These are phyloP conservation scores for Dendrobium chrysotoxum DNA, from an alignment of 106 monocot genomes.

Conservation along the genomic window DNA sequence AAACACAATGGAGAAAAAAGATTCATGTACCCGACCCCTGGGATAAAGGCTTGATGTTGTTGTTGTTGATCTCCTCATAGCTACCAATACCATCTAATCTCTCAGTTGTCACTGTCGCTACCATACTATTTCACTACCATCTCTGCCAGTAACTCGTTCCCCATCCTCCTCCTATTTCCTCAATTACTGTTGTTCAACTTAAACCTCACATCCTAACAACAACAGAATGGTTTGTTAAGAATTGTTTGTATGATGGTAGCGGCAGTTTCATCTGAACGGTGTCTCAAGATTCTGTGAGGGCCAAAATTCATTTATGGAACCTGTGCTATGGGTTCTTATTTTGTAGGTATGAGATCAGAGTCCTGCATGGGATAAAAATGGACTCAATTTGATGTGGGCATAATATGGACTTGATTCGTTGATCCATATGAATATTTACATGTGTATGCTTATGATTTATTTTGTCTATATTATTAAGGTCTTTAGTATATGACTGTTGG, in stretches of 20 bases:
- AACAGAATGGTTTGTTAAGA: neutral
- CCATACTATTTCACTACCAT: too few relatives aligned
- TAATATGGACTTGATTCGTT: neutral
- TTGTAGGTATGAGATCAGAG: neutral
- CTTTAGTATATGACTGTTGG: neutral
- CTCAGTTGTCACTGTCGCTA: too few relatives aligned
- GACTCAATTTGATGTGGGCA: neutral
- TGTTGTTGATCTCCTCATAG: too few relatives aligned
- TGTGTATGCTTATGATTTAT: neutral
- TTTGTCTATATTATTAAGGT: neutral
- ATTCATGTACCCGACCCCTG: too few relatives aligned
- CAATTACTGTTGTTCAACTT: too few relatives aligned
- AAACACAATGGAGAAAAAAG: too few relatives aligned
- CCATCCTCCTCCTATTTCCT: too few relatives aligned
- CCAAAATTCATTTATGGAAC: neutral
- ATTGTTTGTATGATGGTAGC: neutral
- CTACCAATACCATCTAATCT: too few relatives aligned
- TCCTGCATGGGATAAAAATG: neutral
- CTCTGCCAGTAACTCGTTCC: too few relatives aligned
- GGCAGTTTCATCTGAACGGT: neutral
- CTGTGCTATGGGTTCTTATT: neutral
- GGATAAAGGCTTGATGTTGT: too few relatives aligned
- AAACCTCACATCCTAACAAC: neutral
- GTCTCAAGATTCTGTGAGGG: neutral
- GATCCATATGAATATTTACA: neutral